These are phyloP conservation scores for Malus sylvestris DNA, from an alignment of 306 rosid genomes.

Conservation along the genomic window DNA sequence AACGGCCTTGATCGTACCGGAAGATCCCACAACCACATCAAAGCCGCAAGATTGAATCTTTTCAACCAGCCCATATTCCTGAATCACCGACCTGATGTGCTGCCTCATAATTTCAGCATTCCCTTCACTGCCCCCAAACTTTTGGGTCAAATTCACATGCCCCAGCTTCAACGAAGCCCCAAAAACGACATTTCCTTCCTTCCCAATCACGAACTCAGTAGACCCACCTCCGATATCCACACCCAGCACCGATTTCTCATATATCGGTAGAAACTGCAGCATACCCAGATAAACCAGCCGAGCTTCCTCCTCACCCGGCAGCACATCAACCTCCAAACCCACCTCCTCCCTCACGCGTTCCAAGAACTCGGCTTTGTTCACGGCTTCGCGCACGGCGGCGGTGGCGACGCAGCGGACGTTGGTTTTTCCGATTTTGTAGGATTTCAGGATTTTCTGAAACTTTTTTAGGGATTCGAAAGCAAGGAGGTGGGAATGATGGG, in stretches of 20 bases:
- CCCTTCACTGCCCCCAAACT: constrained; percentile 8
- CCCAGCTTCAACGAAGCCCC: constrained; percentile 31
- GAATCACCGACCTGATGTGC: constrained; percentile 16
- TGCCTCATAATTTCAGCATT: constrained; percentile 17
- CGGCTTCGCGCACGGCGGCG: constrained; percentile 32
- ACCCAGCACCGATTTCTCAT: constrained; percentile 19
- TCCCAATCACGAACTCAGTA: constrained; percentile 38
- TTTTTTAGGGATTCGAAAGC: constrained; percentile 21
- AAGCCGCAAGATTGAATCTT: constrained; percentile 19
- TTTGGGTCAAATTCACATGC: constrained; percentile 32
- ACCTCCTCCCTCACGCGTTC: constrained; percentile 5
- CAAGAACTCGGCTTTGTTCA: constrained; percentile 17
- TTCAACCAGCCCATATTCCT: constrained; percentile 22
- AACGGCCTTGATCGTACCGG: constrained; percentile 32
- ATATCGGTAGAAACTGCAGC: constrained; percentile 24
- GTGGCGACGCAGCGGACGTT: constrained; percentile 34
- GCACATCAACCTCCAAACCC: constrained; percentile 25
- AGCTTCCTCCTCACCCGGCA: constrained; percentile 41
- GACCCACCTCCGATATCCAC: constrained; percentile 43
- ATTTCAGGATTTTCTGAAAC: constrained; percentile 8
- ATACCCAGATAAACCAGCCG: constrained; percentile 29
- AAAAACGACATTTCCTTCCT: constrained; percentile 19
- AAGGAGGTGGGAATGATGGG: constrained; percentile 10
- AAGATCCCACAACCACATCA: constrained; percentile 30
- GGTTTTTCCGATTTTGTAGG: background rate